A percentile compares a stretch with the other conserved stretches of the same genome.
phyloP scores from a whole-genome alignment of 2,329 filamentous ascomycete genomes.

The Aurifilum marmelostoma region DNA sequence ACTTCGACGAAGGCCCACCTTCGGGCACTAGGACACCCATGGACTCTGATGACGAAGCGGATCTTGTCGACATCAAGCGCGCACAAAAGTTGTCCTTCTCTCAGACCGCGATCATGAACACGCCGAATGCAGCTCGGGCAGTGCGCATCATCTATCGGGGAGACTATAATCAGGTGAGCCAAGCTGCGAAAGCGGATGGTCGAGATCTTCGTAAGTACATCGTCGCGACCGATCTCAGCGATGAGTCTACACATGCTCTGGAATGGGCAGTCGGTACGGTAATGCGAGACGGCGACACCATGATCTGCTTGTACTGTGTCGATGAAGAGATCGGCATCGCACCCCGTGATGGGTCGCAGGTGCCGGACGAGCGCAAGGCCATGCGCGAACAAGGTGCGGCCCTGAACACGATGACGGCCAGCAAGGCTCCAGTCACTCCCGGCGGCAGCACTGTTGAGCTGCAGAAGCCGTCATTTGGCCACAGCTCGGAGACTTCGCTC shows the following conservation, averaged over 20 bases:
- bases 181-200: slow-evolving; percentile 77
- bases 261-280: slow-evolving; percentile 98
- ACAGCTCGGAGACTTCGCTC: slow-evolving; percentile 12
- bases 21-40: slow-evolving; percentile 61
- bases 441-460: slow-evolving; percentile 38
- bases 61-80: slow-evolving; percentile 80
- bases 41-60: slow-evolving; percentile 84
- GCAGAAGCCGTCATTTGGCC: slow-evolving; percentile 26
- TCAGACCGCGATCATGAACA: slow-evolving; percentile 78
- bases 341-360: slow-evolving; percentile 52
- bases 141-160: slow-evolving; percentile 90
- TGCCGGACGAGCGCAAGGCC: slow-evolving; percentile 73
- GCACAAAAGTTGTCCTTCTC: slow-evolving; percentile 84
- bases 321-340: slow-evolving; percentile 79
- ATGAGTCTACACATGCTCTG: slow-evolving; percentile 90
- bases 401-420: slow-evolving; percentile 64
- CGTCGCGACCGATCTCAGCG: slow-evolving; percentile 92
- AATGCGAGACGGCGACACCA: slow-evolving; percentile 87
- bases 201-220: slow-evolving; percentile 85
- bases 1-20: slow-evolving; percentile 72
- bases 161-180: slow-evolving; percentile 75
- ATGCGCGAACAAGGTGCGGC: slow-evolving; percentile 77
- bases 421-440: slow-evolving; percentile 39
- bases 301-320: slow-evolving; percentile 90
- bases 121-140: slow-evolving; percentile 75